phyloP scores from a whole-genome alignment of 805 yeast genomes.

The Brettanomyces bruxellensis region DNA sequence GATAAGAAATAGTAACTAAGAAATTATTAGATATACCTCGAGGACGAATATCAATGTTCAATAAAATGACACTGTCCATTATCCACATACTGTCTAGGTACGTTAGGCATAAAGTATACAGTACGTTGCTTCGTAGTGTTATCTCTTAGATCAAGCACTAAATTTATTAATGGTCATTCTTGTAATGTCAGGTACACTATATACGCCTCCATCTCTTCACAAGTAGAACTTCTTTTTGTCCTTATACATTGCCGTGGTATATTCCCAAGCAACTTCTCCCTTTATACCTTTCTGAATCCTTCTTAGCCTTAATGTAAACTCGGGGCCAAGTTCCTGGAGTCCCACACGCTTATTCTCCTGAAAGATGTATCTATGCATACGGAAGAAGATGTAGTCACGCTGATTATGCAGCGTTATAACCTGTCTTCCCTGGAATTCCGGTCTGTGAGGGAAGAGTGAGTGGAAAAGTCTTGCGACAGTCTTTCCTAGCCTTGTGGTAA shows the following conservation, averaged over 20 bases:
- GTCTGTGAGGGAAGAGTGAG: slow-evolving; percentile 83
- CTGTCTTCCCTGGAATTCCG: slow-evolving; percentile 92
- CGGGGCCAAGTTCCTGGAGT: slow-evolving; percentile 93
- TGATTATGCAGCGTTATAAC: slow-evolving; percentile 94
- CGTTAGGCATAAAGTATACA: too few species aligned
- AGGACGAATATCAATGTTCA: too few species aligned
- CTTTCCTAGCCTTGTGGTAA: slow-evolving; percentile 85
- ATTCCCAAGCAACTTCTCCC: slow-evolving; percentile 95
- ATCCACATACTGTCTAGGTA: too few species aligned
- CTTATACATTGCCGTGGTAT: slow-evolving; percentile 90
- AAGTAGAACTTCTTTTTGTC: slow-evolving; percentile 89
- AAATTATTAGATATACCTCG: too few species aligned
- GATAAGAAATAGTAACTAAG: background rate
- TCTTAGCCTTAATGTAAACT: slow-evolving; percentile 82
- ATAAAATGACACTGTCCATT: too few species aligned
- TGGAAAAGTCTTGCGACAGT: slow-evolving; percentile 91
- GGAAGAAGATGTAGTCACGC: slow-evolving; percentile 88
- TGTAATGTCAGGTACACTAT: background rate
- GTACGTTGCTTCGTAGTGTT: too few species aligned
- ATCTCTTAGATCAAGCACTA: background rate
- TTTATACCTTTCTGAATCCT: slow-evolving; percentile 86
- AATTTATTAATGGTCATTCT: background rate
- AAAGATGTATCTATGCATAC: slow-evolving; percentile 90
- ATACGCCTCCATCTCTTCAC: slow-evolving; percentile 21
- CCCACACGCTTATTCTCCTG: slow-evolving; percentile 89